phyloP scores from a whole-genome alignment of 257 asterid species.

The Craterostigma plantagineum region DNA sequence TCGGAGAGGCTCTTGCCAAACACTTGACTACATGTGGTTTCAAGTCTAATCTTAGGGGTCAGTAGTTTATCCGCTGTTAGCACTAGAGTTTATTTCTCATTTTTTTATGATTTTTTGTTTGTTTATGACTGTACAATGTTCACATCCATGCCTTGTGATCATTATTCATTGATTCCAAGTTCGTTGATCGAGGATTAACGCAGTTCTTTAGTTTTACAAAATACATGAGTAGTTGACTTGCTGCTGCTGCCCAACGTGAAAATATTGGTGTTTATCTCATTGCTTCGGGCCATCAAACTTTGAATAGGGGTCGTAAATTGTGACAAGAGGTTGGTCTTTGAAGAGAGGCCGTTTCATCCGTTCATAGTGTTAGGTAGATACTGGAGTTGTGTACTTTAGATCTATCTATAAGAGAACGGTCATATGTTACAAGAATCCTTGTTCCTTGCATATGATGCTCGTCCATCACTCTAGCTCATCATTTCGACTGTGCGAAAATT shows the following conservation, averaged over 20 bases:
- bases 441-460: conserved; percentile 16
- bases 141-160: conserved; percentile 8
- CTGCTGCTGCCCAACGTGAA: no score
- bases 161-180: not conserved
- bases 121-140: no score
- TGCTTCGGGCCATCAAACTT: no score
- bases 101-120: conserved; percentile 2
- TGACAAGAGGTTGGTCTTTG: not conserved
- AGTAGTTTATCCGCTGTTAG: conserved; percentile 11
- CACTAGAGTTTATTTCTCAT: conserved; percentile 5
- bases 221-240: no score
- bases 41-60: conserved; percentile 67
- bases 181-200: no score
- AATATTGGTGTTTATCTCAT: no score
- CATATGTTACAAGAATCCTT: conserved; percentile 17
- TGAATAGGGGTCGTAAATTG: no score
- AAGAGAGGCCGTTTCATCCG: conserved; percentile 1
- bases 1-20: conserved; percentile 88
- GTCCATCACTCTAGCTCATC: conserved; percentile 4
- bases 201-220: no score
- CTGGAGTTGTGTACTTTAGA: conserved; percentile 2
- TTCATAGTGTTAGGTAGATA: conserved; percentile 4
- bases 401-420: conserved; percentile 8
- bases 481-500: conserved; percentile 1
- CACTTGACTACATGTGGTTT: conserved; percentile 90